Conservation (phyloP, 768 basidiomycete species). For the Tylopilus felleus region DNA sequence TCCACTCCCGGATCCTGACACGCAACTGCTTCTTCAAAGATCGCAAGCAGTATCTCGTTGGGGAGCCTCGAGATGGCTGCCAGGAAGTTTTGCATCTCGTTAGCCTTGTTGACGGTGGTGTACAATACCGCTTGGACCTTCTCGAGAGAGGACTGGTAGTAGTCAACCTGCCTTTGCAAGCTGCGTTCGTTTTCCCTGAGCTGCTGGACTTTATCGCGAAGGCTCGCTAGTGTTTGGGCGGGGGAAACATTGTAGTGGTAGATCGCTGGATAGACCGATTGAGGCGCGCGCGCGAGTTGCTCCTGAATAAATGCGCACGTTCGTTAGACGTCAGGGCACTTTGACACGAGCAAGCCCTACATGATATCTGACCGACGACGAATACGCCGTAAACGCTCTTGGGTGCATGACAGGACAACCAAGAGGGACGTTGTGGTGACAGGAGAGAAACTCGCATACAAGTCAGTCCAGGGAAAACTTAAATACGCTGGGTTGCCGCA, state of each 20-base stretch:
- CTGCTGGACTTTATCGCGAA: constrained; percentile 18
- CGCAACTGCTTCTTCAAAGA: constrained; percentile 30
- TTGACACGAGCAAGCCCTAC: constrained; percentile 12
- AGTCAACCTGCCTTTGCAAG: constrained; percentile 17
- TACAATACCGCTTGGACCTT: constrained; percentile 14
- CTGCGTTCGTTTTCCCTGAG: constrained; percentile 14
- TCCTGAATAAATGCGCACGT: constrained; percentile 13
- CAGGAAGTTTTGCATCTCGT: constrained; percentile 29
- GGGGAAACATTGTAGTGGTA: constrained; percentile 19
- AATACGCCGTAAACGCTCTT: constrained; percentile 10
- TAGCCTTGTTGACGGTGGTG: constrained; percentile 22
- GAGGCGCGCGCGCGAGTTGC: background rate
- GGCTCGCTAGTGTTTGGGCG: constrained; percentile 14
- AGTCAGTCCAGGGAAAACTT: constrained; percentile 12
- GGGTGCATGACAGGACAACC: constrained; percentile 16
- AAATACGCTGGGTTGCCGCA: constrained; percentile 21
- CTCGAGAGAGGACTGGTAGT: constrained; percentile 12
- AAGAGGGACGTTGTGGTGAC: constrained; percentile 12
- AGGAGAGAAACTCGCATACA: constrained; percentile 14
- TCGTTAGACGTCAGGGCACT: constrained; percentile 6
- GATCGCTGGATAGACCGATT: constrained; percentile 6
- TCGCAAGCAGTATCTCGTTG: constrained; percentile 29
- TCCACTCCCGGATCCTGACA: constrained; percentile 22
- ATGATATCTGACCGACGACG: constrained; percentile 19
- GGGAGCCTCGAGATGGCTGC: constrained; percentile 30